These are phyloP conservation scores for Hirschfeldia incana DNA, from an alignment of 345 rosid genomes.

Conservation along the genomic window DNA sequence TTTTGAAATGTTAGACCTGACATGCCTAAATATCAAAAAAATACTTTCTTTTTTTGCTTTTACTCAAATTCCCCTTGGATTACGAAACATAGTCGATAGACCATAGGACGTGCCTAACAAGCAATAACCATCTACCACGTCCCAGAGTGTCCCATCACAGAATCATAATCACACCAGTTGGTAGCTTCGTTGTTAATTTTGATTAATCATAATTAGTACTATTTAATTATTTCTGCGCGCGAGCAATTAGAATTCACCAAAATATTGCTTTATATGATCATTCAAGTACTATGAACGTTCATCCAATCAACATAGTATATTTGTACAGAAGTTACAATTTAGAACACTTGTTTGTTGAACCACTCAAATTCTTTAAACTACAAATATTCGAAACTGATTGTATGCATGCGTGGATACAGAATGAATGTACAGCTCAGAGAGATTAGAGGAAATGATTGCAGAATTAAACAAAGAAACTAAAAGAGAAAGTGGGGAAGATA, in stretches of 20 bases:
- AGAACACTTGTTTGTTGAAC: neutral
- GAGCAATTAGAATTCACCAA: too few relatives aligned
- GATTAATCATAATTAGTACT: too few relatives aligned
- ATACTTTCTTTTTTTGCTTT: neutral
- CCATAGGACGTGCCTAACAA: constrained; percentile 34
- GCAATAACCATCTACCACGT: constrained; percentile 20
- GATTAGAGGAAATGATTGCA: constrained; percentile 3
- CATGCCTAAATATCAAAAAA: neutral
- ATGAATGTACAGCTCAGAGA: neutral
- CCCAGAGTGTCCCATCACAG: constrained; percentile 19
- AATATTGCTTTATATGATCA: too few relatives aligned
- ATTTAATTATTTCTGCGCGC: too few relatives aligned
- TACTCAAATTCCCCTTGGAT: neutral
- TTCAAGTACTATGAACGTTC: too few relatives aligned
- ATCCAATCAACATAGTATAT: too few relatives aligned
- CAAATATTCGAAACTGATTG: neutral
- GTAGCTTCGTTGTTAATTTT: constrained; percentile 20
- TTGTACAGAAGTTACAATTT: too few relatives aligned
- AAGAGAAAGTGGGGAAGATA: constrained; percentile 15
- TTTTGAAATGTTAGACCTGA: too few relatives aligned
- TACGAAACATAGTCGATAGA: constrained; percentile 8
- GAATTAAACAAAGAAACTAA: neutral
- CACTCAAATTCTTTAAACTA: neutral
- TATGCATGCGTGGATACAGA: neutral
- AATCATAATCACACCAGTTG: constrained; percentile 32